Evolutionary conservation across 495 filamentous ascomycete species (phyloP).

Genomic region (Annulohypoxylon stygium): DNA sequence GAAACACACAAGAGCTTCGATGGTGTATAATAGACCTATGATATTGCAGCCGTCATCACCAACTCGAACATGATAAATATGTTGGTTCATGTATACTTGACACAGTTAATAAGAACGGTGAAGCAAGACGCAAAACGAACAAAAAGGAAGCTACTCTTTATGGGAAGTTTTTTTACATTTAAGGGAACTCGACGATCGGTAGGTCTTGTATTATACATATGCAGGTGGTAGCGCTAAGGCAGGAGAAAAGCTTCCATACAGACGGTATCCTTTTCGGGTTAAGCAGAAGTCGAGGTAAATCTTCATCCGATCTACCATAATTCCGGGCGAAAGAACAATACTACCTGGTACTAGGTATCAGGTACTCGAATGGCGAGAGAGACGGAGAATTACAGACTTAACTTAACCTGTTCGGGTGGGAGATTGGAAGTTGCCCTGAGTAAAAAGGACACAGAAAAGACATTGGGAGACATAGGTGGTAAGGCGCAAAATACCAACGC

Average conservation of each 20-base stretch:
- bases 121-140: background rate
- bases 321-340: background rate
- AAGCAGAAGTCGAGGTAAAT: constrained; percentile 29
- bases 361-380: background rate
- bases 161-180: constrained; percentile 26
- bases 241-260: constrained; percentile 46
- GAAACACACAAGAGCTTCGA: constrained; percentile 33
- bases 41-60: constrained; percentile 19
- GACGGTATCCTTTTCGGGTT: constrained; percentile 42
- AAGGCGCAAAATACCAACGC: constrained; percentile 6
- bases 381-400: background rate
- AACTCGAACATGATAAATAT: constrained; percentile 10
- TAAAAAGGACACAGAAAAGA: background rate
- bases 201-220: constrained; percentile 28
- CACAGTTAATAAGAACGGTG: constrained; percentile 15
- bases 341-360: background rate
- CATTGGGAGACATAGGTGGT: constrained; percentile 8
- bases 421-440: background rate
- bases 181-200: constrained; percentile 16
- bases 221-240: constrained; percentile 47
- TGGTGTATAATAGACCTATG: constrained; percentile 23
- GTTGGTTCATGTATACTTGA: constrained; percentile 29
- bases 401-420: background rate
- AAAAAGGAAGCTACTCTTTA: constrained; percentile 38
- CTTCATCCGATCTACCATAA: constrained; percentile 43